These are phyloP conservation scores for Phaseolus lunatus DNA, from an alignment of 306 rosid genomes.

Conservation along the genomic window DNA sequence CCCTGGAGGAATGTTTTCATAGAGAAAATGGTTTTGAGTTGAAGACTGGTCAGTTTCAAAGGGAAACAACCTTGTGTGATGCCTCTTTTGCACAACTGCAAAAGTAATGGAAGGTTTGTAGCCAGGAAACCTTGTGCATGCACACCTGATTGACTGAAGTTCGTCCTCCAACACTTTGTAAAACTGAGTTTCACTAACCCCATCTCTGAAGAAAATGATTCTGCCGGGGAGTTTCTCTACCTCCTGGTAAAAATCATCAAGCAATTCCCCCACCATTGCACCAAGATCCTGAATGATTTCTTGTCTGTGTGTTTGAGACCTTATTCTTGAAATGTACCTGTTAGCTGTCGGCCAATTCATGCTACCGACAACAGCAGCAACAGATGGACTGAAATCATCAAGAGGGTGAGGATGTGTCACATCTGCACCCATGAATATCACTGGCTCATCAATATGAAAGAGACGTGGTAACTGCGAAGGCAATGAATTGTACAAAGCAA, in stretches of 20 bases:
- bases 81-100: constrained; percentile 95
- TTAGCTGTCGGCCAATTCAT: constrained; percentile 99
- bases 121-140: constrained; percentile 68
- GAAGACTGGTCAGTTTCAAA: constrained; percentile 65
- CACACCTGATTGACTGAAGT: constrained; percentile 73
- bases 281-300: constrained; percentile 89
- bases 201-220: constrained; percentile 93
- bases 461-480: constrained; percentile 91
- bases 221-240: constrained; percentile 79
- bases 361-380: constrained; percentile 98
- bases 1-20: constrained; percentile 90
- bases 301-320: constrained; percentile 97
- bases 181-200: constrained; percentile 97
- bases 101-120: constrained; percentile 82
- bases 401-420: constrained; percentile 99
- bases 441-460: constrained; percentile 70
- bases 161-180: constrained; percentile 83
- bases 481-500: constrained; percentile 82
- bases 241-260: constrained; percentile 78
- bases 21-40: constrained; percentile 53
- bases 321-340: constrained; percentile 92
- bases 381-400: constrained; percentile 96
- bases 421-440: constrained; percentile 96
- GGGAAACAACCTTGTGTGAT: constrained; percentile 94
- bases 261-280: constrained; percentile 85